Evolutionary conservation across 352 stramenopile species (phyloP).

Genomic region (Thalassiosira hispida): DNA sequence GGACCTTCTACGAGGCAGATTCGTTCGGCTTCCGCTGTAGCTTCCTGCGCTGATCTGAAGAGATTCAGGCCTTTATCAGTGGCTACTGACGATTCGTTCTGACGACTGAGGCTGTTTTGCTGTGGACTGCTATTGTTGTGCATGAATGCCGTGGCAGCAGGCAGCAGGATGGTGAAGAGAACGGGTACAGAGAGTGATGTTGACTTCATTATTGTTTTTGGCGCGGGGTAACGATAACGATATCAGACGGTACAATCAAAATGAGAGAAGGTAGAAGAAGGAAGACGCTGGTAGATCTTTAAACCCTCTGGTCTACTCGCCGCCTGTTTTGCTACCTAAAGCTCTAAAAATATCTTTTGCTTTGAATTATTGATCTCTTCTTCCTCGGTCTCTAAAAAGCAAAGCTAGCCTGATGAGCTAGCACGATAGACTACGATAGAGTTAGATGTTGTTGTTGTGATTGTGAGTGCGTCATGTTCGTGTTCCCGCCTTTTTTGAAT

Average conservation of each 20-base stretch:
- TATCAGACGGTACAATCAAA: background rate
- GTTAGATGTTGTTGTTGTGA: no score
- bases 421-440: no score
- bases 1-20: conserved; percentile 43
- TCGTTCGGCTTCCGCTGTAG: conserved; percentile 58
- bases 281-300: no score
- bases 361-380: no score
- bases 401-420: no score
- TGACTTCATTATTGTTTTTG: background rate
- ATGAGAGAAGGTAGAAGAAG: background rate
- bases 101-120: background rate
- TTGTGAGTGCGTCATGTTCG: no score
- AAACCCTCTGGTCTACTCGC: no score
- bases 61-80: conserved; percentile 30
- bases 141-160: conserved; percentile 9
- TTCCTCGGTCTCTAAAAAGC: no score
- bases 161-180: background rate
- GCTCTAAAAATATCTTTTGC: no score
- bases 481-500: no score
- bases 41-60: conserved; percentile 48
- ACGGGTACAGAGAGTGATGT: conserved; percentile 10
- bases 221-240: background rate
- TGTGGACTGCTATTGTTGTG: background rate
- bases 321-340: no score
- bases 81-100: background rate